Evolutionary conservation across 176 grass and related monocot species (phyloP).

Genomic region (Areca catechu): DNA sequence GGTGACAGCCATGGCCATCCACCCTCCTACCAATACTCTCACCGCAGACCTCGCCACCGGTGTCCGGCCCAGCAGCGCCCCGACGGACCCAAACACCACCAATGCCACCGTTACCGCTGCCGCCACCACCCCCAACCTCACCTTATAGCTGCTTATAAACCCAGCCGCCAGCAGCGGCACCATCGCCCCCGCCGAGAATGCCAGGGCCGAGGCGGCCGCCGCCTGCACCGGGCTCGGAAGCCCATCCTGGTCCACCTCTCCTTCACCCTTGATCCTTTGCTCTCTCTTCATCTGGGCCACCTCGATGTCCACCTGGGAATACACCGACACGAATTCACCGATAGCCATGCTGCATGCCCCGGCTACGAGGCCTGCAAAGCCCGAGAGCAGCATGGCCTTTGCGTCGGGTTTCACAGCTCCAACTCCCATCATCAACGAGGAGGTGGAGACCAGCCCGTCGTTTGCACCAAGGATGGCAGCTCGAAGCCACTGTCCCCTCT

Average conservation of each 20-base stretch:
- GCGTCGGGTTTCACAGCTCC: constrained; percentile 42
- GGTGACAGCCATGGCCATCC: constrained; percentile 52
- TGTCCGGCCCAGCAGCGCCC: constrained; percentile 28
- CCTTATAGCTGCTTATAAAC: constrained; percentile 34
- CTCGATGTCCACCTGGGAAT: constrained; percentile 52
- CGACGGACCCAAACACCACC: constrained; percentile 28
- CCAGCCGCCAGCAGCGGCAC: constrained; percentile 48
- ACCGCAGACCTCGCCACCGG: constrained; percentile 19
- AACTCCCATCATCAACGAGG: constrained; percentile 54
- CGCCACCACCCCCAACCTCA: constrained; percentile 29
- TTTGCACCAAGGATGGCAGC: constrained; percentile 61
- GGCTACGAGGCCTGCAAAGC: constrained; percentile 41
- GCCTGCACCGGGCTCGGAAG: constrained; percentile 42
- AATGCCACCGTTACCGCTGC: constrained; percentile 26
- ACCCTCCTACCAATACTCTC: constrained; percentile 40
- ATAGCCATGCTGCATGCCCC: constrained; percentile 48
- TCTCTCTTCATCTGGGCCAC: constrained; percentile 30
- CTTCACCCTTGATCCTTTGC: background rate
- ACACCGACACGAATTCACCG: constrained; percentile 35
- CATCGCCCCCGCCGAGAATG: constrained; percentile 39
- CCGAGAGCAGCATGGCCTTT: constrained; percentile 33
- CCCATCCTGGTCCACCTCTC: background rate
- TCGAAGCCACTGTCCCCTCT: constrained; percentile 48
- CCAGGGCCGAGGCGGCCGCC: constrained; percentile 43
- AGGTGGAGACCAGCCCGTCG: constrained; percentile 54